phyloP scores from a whole-genome alignment of 495 filamentous ascomycete genomes.

The Amphirosellinia nigrospora region DNA sequence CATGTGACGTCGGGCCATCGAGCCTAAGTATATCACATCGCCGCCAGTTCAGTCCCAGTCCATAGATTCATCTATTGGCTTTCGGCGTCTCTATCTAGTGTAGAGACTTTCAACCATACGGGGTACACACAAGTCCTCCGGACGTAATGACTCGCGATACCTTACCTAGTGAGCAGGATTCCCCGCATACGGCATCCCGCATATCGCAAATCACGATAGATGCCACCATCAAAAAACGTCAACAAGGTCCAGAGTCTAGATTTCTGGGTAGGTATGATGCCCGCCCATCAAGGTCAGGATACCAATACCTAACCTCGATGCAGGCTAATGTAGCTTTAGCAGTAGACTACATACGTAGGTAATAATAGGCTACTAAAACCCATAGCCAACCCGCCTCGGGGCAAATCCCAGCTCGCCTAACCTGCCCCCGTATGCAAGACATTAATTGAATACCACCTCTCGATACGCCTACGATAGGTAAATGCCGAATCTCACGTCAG shows the following conservation, averaged over 20 bases:
- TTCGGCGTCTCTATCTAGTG: neutral
- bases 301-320: neutral
- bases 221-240: neutral
- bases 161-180: neutral
- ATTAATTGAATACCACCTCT: neutral
- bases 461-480: neutral
- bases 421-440: neutral
- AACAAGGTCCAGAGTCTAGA: neutral
- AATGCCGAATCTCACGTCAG: conserved; percentile 11
- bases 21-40: neutral
- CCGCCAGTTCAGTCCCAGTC: neutral
- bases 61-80: neutral
- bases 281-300: neutral
- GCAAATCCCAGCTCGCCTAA: conserved; percentile 4
- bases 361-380: conserved; percentile 8
- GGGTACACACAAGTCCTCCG: neutral
- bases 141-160: neutral
- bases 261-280: neutral
- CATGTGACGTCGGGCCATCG: neutral
- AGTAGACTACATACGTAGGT: neutral
- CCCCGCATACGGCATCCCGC: conserved; percentile 1
- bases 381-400: neutral
- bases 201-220: no score
- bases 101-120: neutral
- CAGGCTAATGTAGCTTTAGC: neutral